Evolutionary conservation across 1,284 basidiomycete genomes (phyloP).

Genomic region (Microbotryomycetes sp.): DNA sequence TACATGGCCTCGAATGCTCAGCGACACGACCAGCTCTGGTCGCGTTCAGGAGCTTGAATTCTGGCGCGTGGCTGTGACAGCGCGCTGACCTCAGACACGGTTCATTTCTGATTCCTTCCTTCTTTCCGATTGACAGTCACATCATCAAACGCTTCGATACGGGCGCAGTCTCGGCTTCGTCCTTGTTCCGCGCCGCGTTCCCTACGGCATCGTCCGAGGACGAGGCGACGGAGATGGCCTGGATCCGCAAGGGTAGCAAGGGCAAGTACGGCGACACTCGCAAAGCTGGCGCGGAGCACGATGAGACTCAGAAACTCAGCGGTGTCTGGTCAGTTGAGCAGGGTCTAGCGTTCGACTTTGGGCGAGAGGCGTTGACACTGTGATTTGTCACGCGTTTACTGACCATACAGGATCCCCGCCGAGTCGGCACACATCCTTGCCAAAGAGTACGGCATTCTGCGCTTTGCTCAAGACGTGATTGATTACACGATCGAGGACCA

Average conservation of each 20-base stretch:
- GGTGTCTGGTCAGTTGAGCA: constrained; percentile 29
- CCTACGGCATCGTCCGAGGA: constrained; percentile 70
- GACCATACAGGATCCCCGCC: constrained; percentile 27
- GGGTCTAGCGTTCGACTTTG: background rate
- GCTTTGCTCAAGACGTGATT: constrained; percentile 31
- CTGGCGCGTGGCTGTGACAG: too few species aligned
- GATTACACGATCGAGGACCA: constrained; percentile 8
- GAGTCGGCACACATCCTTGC: constrained; percentile 25
- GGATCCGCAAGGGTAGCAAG: constrained; percentile 42
- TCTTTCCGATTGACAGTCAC: constrained; percentile 25
- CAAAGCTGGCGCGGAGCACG: constrained; percentile 26
- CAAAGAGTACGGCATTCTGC: constrained; percentile 30
- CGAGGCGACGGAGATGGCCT: constrained; percentile 75
- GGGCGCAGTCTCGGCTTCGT: constrained; percentile 86
- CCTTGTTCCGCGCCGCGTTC: constrained; percentile 97
- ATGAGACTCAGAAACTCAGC: constrained; percentile 30
- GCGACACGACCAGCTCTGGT: too few species aligned
- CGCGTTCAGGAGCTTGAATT: too few species aligned
- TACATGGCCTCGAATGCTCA: too few species aligned
- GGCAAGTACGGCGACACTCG: constrained; percentile 30
- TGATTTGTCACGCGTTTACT: too few species aligned
- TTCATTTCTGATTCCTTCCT: background rate
- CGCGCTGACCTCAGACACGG: too few species aligned
- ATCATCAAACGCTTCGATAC: constrained; percentile 94
- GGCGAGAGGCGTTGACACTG: background rate